A percentile compares a stretch with the other conserved stretches of the same genome.
These are phyloP conservation scores for Phytophthora cajani DNA, from an alignment of 352 stramenopile species.

Conservation along the genomic window DNA sequence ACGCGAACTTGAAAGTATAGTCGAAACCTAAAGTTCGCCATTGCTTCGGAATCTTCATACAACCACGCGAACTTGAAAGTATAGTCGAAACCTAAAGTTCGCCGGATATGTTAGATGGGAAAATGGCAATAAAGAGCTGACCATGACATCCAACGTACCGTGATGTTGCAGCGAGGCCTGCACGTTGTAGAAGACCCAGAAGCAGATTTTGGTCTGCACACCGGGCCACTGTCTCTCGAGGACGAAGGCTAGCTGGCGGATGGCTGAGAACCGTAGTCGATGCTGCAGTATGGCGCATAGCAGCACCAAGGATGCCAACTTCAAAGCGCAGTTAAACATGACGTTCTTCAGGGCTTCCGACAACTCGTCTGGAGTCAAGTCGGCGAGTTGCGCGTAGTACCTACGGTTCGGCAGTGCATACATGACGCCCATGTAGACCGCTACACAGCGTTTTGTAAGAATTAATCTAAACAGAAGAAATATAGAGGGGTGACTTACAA, in stretches of 20 bases:
- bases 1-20: constrained; percentile 30
- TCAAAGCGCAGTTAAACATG: constrained; percentile 22
- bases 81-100: constrained; percentile 24
- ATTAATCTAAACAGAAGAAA: neutral
- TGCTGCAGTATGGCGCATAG: constrained; percentile 4
- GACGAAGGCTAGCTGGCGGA: constrained; percentile 45
- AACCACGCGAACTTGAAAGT: constrained; percentile 34
- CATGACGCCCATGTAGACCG: constrained; percentile 29
- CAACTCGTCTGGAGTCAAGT: constrained; percentile 23
- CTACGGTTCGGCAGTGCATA: constrained; percentile 30
- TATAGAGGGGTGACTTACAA: too few species aligned
- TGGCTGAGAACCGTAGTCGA: constrained; percentile 3
- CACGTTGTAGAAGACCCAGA: constrained; percentile 42
- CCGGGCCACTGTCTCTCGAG: constrained; percentile 30
- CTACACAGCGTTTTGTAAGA: neutral
- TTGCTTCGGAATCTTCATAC: too few species aligned
- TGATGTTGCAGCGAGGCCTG: constrained; percentile 30
- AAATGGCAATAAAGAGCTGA: too few species aligned
- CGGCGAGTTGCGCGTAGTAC: constrained; percentile 28
- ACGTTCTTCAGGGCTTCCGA: constrained; percentile 17
- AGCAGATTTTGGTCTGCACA: constrained; percentile 37
- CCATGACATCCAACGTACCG: constrained; percentile 1
- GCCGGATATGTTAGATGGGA: neutral
- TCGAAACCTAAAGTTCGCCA: constrained; percentile 20
- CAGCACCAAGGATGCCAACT: constrained; percentile 19